Evolutionary conservation across 805 yeast genomes (phyloP).

Genomic region (Kazachstania taianensis): DNA sequence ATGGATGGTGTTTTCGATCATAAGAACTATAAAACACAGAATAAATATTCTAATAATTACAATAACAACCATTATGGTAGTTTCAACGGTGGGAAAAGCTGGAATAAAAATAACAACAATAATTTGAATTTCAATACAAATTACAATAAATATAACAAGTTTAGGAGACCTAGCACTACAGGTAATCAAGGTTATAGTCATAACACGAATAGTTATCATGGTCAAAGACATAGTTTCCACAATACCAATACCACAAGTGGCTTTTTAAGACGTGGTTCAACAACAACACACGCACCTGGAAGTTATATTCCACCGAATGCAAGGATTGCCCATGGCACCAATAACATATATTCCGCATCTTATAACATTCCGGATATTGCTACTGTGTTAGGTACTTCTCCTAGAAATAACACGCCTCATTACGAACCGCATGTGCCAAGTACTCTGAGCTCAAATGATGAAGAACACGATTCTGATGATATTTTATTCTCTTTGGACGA

Average conservation of each 20-base stretch:
- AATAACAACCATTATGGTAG: conserved; percentile 3
- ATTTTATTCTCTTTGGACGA: conserved; percentile 29
- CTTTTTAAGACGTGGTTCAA: conserved; percentile 5
- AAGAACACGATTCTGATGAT: conserved; percentile 26
- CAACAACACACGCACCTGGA: conserved; percentile 31
- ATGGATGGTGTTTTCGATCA: conserved; percentile 51
- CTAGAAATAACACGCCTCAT: neutral
- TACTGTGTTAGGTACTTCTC: conserved; percentile 14
- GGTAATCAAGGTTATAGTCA: conserved; percentile 10
- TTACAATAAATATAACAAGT: conserved; percentile 6
- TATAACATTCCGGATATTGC: conserved; percentile 19
- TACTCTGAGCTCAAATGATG: conserved; percentile 23
- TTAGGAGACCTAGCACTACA: conserved; percentile 19
- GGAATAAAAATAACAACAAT: conserved; percentile 5
- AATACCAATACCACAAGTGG: conserved; percentile 5
- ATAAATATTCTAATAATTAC: conserved; percentile 9
- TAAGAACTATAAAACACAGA: conserved; percentile 17
- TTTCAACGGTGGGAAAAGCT: conserved; percentile 6
- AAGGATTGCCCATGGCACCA: conserved; percentile 32
- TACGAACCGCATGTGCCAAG: neutral
- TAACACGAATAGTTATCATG: conserved; percentile 8
- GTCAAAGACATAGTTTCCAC: conserved; percentile 5
- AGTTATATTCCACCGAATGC: conserved; percentile 68
- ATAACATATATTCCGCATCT: conserved; percentile 7
- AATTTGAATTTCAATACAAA: conserved; percentile 2